Percentiles rank a stretch among this genome's conserved stretches.
Conservation (phyloP, 140 eudicot species). For the Erigeron philadelphicus region DNA sequence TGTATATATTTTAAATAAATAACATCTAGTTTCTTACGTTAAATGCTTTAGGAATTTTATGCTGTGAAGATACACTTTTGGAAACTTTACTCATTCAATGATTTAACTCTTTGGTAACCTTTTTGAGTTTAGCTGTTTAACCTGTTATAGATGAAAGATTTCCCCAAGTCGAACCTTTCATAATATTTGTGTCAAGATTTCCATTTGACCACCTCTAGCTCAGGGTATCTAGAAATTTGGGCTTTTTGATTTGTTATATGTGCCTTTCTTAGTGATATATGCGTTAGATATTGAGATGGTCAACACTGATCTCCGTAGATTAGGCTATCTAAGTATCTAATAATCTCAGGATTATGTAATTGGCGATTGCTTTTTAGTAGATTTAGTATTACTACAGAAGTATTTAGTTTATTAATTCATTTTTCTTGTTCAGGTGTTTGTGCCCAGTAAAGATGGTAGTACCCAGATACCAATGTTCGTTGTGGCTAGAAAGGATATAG, state of each 20-base stretch:
- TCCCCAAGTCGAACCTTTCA: background rate
- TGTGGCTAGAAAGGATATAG: constrained; percentile 58
- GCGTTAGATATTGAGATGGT: background rate
- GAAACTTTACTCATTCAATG: background rate
- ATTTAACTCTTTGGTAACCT: background rate
- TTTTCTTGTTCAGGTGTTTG: constrained; percentile 56
- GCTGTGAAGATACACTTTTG: background rate
- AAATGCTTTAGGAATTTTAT: background rate
- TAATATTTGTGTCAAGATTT: background rate
- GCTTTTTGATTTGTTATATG: background rate
- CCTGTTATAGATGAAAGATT: background rate
- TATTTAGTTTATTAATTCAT: background rate
- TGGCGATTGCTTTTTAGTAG: background rate
- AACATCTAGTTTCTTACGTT: no score
- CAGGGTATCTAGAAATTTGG: background rate
- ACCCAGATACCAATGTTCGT: constrained; percentile 66
- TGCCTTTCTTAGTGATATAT: background rate
- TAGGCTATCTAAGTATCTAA: background rate
- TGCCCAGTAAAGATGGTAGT: constrained; percentile 73
- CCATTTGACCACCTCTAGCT: background rate
- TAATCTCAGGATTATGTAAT: background rate
- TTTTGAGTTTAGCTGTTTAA: background rate
- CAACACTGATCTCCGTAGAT: background rate
- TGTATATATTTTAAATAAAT: background rate
- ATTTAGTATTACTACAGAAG: constrained; percentile 6